These are phyloP conservation scores for Xylaria telfairii DNA, from an alignment of 495 filamentous ascomycete species.

Conservation along the genomic window DNA sequence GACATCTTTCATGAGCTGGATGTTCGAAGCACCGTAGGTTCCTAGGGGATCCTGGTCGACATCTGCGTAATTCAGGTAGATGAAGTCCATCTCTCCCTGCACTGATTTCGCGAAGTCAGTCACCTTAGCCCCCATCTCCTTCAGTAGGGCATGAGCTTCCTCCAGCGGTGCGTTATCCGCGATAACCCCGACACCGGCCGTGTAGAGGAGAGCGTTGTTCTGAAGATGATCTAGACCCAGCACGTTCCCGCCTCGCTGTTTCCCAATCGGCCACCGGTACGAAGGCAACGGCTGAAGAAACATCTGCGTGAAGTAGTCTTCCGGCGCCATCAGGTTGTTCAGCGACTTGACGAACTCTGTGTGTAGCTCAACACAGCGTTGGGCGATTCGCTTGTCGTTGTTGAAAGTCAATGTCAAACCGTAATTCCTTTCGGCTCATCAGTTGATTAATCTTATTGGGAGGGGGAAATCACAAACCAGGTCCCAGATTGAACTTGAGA, in stretches of 20 bases:
- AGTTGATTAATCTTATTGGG: background rate
- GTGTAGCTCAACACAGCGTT: conserved; percentile 26
- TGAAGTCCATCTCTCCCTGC: conserved; percentile 38
- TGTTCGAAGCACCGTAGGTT: conserved; percentile 54
- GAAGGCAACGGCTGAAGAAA: conserved; percentile 43
- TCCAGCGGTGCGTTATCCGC: conserved; percentile 17
- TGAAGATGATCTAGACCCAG: conserved; percentile 35
- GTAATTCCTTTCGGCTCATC: conserved; percentile 7
- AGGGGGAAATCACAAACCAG: conserved; percentile 1
- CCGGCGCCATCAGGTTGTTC: conserved; percentile 1
- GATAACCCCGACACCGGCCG: conserved; percentile 21
- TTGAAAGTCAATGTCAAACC: conserved; percentile 29
- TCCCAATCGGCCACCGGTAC: conserved; percentile 31
- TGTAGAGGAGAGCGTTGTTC: conserved; percentile 32
- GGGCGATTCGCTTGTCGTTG: conserved; percentile 28
- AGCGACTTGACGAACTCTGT: conserved; percentile 29
- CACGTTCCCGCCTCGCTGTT: conserved; percentile 42
- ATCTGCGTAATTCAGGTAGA: conserved; percentile 54
- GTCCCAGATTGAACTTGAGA: conserved; percentile 27
- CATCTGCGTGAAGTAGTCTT: conserved; percentile 25
- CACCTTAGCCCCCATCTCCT: conserved; percentile 27
- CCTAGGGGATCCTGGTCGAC: conserved; percentile 50
- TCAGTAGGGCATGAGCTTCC: conserved; percentile 22
- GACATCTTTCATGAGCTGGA: conserved; percentile 47
- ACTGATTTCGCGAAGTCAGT: conserved; percentile 28